Percentiles rank a stretch among this genome's conserved stretches.
phyloP scores from a whole-genome alignment of 1,284 basidiomycete species.

The Cryptococcus sp. region DNA sequence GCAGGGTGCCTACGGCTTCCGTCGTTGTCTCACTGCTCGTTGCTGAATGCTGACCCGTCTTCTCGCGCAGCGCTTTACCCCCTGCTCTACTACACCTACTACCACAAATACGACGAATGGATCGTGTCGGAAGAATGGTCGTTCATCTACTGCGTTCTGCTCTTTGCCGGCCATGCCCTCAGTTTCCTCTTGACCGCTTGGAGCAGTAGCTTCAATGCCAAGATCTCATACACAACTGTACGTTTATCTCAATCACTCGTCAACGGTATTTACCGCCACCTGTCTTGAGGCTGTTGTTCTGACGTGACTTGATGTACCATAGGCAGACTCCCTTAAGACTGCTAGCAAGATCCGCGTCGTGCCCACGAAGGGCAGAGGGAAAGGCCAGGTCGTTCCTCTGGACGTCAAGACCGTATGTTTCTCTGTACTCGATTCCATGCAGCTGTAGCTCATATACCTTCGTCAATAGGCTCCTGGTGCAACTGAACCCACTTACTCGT shows the following conservation, averaged over 20 bases:
- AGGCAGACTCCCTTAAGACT: constrained; percentile 68
- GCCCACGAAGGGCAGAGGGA: constrained; percentile 82
- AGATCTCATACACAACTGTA: constrained; percentile 64
- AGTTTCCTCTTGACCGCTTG: constrained; percentile 91
- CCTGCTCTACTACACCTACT: constrained; percentile 87
- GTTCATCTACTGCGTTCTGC: constrained; percentile 83
- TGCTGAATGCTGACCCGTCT: constrained; percentile 1
- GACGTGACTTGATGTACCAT: background rate
- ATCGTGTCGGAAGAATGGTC: constrained; percentile 93
- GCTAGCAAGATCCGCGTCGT: constrained; percentile 83
- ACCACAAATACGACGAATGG: constrained; percentile 80
- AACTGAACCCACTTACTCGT: constrained; percentile 67
- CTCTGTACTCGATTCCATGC: background rate
- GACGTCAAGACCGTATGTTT: constrained; percentile 61
- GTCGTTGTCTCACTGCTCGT: constrained; percentile 74
- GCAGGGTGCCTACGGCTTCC: constrained; percentile 71
- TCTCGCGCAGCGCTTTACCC: constrained; percentile 69
- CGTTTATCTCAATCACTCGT: constrained; percentile 4
- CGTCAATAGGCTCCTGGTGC: constrained; percentile 52
- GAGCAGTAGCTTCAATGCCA: constrained; percentile 77
- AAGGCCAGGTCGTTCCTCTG: constrained; percentile 84
- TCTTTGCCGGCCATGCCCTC: constrained; percentile 85
- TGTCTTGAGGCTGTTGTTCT: background rate
- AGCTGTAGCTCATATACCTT: constrained; percentile 4
- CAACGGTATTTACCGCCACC: no score